Evolutionary conservation across 192 early-diverging fungal species (phyloP).

Genomic region (Coemansia brasiliensis): DNA sequence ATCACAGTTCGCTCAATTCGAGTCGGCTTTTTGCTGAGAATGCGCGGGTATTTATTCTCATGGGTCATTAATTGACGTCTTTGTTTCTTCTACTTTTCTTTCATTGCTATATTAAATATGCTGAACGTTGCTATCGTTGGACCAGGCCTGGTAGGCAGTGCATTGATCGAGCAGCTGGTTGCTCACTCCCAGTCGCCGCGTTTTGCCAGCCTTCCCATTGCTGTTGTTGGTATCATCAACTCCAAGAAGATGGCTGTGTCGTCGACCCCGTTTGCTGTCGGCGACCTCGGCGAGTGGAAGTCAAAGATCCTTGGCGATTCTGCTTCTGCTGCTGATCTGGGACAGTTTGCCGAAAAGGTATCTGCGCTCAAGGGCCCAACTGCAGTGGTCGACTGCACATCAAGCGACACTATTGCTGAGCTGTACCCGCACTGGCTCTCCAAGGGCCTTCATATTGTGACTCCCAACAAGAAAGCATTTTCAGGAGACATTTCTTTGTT

Average conservation of each 20-base stretch:
- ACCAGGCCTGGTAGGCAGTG: constrained; percentile 92
- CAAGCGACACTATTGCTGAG: constrained; percentile 72
- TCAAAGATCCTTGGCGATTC: constrained; percentile 45
- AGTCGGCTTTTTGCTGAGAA: background rate
- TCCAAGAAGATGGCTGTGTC: constrained; percentile 68
- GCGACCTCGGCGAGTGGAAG: constrained; percentile 57
- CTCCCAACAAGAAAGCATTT: constrained; percentile 99
- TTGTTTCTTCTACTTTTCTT: background rate
- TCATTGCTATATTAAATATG: constrained; percentile 17
- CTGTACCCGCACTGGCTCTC: constrained; percentile 83
- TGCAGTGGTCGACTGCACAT: constrained; percentile 91
- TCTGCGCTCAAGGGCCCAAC: constrained; percentile 57
- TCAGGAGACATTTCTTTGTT: constrained; percentile 72
- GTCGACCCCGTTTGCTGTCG: constrained; percentile 40
- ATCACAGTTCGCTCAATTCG: constrained; percentile 11
- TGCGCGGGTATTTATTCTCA: background rate
- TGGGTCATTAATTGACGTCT: background rate
- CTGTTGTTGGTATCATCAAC: constrained; percentile 79
- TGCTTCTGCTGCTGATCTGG: constrained; percentile 51
- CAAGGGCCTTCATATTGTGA: constrained; percentile 82
- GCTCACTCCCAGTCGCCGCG: constrained; percentile 52
- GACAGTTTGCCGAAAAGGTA: constrained; percentile 59
- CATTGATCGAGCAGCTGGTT: constrained; percentile 78
- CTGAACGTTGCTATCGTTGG: constrained; percentile 90
- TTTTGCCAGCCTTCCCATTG: constrained; percentile 58